Evolutionary conservation across 192 early-diverging fungal genomes (phyloP).

Genomic region (Obelidium mucronatum): DNA sequence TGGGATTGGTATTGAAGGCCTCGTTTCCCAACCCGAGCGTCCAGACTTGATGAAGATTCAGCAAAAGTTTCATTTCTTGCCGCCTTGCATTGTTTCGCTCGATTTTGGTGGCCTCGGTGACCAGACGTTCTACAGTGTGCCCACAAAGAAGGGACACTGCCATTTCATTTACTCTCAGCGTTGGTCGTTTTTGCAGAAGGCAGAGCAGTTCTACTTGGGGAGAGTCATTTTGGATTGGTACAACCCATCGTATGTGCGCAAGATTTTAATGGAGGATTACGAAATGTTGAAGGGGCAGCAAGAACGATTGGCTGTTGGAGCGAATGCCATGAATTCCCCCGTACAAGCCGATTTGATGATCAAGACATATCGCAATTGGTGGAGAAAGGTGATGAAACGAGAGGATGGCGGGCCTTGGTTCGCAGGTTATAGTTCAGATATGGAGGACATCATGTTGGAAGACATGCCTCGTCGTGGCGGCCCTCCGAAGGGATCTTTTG

Average conservation of each 20-base stretch:
- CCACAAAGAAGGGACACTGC: slow-evolving; percentile 46
- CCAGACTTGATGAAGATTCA: slow-evolving; percentile 9
- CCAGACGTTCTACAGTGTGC: slow-evolving; percentile 45
- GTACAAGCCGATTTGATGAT: slow-evolving; percentile 41
- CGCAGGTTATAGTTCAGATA: slow-evolving; percentile 27
- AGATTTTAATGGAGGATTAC: slow-evolving; percentile 48
- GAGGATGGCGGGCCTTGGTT: slow-evolving; percentile 34
- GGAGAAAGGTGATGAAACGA: slow-evolving; percentile 33
- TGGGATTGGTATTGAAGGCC: slow-evolving; percentile 32
- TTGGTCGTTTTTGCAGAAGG: slow-evolving; percentile 18
- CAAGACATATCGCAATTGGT: slow-evolving; percentile 48
- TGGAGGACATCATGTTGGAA: slow-evolving; percentile 33
- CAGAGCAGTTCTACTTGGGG: slow-evolving; percentile 16
- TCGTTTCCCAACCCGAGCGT: slow-evolving; percentile 22
- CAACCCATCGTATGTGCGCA: slow-evolving; percentile 18
- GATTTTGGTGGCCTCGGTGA: slow-evolving; percentile 24
- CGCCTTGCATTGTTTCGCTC: slow-evolving; percentile 7
- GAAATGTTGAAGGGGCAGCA: slow-evolving; percentile 46
- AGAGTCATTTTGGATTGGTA: slow-evolving; percentile 20
- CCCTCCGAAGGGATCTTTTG: neutral
- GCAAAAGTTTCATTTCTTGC: slow-evolving; percentile 5
- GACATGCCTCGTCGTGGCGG: neutral
- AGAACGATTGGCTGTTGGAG: slow-evolving; percentile 20
- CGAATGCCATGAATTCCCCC: slow-evolving; percentile 47
- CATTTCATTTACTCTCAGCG: slow-evolving; percentile 48